Evolutionary conservation across 2,329 filamentous ascomycete genomes (phyloP).

Genomic region (Xylaria sp.): DNA sequence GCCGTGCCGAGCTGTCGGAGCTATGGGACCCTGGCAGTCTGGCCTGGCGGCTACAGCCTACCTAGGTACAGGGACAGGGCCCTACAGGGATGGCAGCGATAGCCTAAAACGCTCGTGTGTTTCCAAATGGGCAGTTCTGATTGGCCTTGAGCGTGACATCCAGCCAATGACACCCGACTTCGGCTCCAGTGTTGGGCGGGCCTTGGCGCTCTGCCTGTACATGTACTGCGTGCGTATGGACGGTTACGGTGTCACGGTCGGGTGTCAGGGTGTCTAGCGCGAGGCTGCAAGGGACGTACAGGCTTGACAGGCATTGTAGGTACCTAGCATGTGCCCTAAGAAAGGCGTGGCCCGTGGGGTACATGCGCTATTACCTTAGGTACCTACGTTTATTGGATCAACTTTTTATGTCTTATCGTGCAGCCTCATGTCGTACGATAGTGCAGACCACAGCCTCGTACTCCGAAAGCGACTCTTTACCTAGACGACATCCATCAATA

Average conservation of each 20-base stretch:
- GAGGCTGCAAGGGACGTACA: constrained; percentile 6
- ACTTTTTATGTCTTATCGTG: constrained; percentile 10
- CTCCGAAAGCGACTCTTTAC: not conserved
- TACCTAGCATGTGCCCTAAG: too few species aligned
- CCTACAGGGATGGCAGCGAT: not conserved
- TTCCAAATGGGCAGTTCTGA: constrained; percentile 7
- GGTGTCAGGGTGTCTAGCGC: too few species aligned
- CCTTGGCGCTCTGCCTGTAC: constrained; percentile 13
- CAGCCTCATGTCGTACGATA: constrained; percentile 19
- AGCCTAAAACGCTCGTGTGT: constrained; percentile 22
- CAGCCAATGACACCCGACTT: constrained; percentile 19
- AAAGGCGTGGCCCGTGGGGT: constrained; percentile 12
- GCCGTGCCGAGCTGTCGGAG: constrained; percentile 17
- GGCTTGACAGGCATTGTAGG: too few species aligned
- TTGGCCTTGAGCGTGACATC: constrained; percentile 16
- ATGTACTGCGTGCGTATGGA: too few species aligned
- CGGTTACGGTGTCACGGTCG: too few species aligned
- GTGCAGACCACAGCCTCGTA: constrained; percentile 15
- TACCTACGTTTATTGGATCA: not conserved
- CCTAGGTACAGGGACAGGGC: too few species aligned
- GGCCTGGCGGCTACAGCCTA: constrained; percentile 4
- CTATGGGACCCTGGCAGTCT: too few species aligned
- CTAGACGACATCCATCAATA: constrained; percentile 3
- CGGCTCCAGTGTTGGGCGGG: constrained; percentile 18
- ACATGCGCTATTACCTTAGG: constrained; percentile 8